A percentile compares a stretch with the other conserved stretches of the same genome.
Evolutionary conservation across 352 stramenopile species (phyloP).

Genomic region (Phytopythium aichiense): DNA sequence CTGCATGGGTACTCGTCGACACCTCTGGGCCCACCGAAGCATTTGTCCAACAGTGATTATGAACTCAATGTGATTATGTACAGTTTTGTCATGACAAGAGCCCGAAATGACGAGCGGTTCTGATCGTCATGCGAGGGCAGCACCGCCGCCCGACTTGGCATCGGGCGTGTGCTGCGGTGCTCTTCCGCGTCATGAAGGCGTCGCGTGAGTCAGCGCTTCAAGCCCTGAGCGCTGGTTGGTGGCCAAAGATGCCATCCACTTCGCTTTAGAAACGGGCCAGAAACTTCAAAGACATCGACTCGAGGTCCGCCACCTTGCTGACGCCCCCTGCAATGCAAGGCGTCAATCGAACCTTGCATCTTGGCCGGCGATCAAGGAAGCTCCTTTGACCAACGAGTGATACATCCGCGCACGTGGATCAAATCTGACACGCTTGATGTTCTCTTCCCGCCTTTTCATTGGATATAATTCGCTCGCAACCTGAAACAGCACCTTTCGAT

Average conservation of each 20-base stretch:
- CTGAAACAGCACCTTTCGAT: background rate
- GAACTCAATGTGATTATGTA: background rate
- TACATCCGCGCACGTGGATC: too few species aligned
- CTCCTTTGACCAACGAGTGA: too few species aligned
- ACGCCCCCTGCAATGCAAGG: too few species aligned
- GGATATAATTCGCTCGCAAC: background rate
- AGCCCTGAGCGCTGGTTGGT: too few species aligned
- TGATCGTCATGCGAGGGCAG: background rate
- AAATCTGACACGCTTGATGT: background rate
- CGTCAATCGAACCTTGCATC: too few species aligned
- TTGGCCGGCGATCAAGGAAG: too few species aligned
- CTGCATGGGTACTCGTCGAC: too few species aligned
- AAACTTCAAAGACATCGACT: background rate
- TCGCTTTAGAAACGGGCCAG: background rate
- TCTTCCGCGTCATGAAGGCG: too few species aligned
- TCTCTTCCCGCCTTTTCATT: background rate
- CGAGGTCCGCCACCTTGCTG: background rate
- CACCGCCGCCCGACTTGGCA: too few species aligned
- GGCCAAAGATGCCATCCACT: background rate
- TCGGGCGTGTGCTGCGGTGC: too few species aligned
- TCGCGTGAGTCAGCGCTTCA: too few species aligned
- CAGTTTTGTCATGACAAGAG: background rate
- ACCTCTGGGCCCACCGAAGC: background rate
- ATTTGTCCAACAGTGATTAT: background rate
- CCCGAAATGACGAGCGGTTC: background rate